Conservation (phyloP, 1,284 basidiomycete genomes). For the Cryptococcus amylolentus region DNA sequence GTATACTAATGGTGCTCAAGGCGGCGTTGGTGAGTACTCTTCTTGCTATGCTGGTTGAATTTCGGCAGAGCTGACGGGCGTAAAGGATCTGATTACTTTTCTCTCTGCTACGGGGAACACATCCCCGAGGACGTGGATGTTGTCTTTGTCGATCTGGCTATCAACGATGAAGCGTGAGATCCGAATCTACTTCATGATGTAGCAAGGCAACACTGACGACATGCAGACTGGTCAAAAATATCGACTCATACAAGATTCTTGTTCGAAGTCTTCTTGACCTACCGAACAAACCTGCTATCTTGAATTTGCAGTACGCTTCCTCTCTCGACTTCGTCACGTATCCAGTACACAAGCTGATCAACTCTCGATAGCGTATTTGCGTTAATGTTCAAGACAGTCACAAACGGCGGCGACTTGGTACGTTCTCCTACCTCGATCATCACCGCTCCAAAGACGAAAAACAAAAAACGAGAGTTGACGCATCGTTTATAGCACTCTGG, state of each 20-base stretch:
- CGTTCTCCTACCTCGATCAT: constrained; percentile 2
- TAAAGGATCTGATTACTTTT: constrained; percentile 36
- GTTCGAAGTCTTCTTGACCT: constrained; percentile 35
- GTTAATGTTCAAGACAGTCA: constrained; percentile 30
- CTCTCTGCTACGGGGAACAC: constrained; percentile 32
- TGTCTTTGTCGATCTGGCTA: constrained; percentile 36
- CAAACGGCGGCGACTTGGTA: constrained; percentile 36
- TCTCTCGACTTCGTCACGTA: not conserved
- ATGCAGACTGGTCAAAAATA: constrained; percentile 15
- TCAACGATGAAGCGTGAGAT: constrained; percentile 39
- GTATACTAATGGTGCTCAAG: constrained; percentile 38
- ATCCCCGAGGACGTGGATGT: constrained; percentile 34
- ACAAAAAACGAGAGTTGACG: not conserved
- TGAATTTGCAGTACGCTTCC: constrained; percentile 31
- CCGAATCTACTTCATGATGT: not conserved
- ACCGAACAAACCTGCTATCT: constrained; percentile 34
- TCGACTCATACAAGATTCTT: constrained; percentile 35
- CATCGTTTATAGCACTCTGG: constrained; percentile 24
- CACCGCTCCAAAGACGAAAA: too few species aligned
- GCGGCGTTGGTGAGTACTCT: constrained; percentile 26
- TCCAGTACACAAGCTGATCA: not conserved
- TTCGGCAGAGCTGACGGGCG: too few species aligned
- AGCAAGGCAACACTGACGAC: not conserved
- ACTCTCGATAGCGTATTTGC: constrained; percentile 29
- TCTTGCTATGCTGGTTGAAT: not conserved